Percentiles rank a stretch among this genome's conserved stretches.
phyloP scores from a whole-genome alignment of 2,329 filamentous ascomycete species.

The Cryphonectria radicalis region DNA sequence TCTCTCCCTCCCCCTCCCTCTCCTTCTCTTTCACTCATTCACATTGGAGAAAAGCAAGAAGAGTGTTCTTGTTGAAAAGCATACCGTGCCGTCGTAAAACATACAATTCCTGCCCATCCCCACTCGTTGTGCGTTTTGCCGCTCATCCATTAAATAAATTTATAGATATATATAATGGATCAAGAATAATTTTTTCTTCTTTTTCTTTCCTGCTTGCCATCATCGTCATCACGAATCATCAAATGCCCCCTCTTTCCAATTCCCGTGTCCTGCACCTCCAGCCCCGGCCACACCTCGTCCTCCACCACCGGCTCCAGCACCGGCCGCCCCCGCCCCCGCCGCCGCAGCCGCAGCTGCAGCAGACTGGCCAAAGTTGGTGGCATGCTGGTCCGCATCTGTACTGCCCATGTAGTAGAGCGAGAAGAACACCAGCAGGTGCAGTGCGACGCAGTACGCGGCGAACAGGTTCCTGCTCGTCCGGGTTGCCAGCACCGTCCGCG shows the following conservation, averaged over 20 bases:
- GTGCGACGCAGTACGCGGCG: constrained; percentile 83
- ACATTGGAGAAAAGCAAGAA: neutral
- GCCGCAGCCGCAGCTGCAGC: constrained; percentile 50
- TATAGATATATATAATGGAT: too few species aligned
- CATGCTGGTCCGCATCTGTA: constrained; percentile 65
- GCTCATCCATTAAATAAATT: neutral
- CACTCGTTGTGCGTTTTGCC: neutral
- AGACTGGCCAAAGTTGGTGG: constrained; percentile 57
- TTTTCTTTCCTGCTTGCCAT: neutral
- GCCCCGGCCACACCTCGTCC: constrained; percentile 42
- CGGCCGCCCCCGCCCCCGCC: constrained; percentile 45
- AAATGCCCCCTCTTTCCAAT: constrained; percentile 68
- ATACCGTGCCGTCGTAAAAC: neutral
- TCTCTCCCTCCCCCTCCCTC: too few species aligned
- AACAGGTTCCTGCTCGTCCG: constrained; percentile 92
- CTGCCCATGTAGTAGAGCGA: constrained; percentile 85
- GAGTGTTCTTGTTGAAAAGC: neutral
- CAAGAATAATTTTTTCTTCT: too few species aligned
- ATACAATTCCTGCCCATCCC: neutral
- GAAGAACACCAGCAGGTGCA: constrained; percentile 86
- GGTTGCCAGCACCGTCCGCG: constrained; percentile 87
- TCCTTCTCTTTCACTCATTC: too few species aligned
- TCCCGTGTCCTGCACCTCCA: constrained; percentile 32
- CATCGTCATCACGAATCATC: constrained; percentile 32
- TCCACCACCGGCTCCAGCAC: constrained; percentile 30